Evolutionary conservation across 352 stramenopile genomes (phyloP).

Genomic region (Globisporangium carolinianum): DNA sequence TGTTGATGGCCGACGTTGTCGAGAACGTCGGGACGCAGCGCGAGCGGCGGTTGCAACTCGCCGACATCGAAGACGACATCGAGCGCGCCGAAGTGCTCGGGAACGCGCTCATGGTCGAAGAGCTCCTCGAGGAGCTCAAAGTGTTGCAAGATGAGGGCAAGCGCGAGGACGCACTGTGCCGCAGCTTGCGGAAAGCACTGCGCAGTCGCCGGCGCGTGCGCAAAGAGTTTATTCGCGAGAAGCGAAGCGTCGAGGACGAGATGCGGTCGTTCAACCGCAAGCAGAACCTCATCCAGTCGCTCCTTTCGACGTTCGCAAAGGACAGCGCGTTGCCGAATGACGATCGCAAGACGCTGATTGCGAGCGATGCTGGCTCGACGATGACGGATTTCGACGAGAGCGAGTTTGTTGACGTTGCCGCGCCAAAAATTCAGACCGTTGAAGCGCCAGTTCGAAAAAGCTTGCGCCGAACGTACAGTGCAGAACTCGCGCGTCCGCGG

Average conservation of each 20-base stretch:
- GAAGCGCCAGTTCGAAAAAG: neutral
- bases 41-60: conserved; percentile 33
- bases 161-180: conserved; percentile 34
- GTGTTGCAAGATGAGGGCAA: conserved; percentile 40
- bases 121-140: conserved; percentile 40
- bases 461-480: neutral
- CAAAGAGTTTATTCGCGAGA: conserved; percentile 26
- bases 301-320: conserved; percentile 40
- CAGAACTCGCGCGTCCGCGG: neutral
- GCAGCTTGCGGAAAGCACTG: conserved; percentile 39
- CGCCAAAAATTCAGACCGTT: no score
- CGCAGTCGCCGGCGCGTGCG: conserved; percentile 28
- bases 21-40: conserved; percentile 47
- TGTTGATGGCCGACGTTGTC: conserved; percentile 37
- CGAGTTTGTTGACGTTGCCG: neutral
- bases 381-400: conserved; percentile 20
- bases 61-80: conserved; percentile 45
- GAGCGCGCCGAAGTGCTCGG: conserved; percentile 46
- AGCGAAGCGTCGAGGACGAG: conserved; percentile 29
- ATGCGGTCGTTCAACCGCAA: conserved; percentile 42
- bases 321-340: conserved; percentile 9
- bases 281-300: conserved; percentile 53
- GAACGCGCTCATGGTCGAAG: conserved; percentile 36
- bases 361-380: conserved; percentile 30
- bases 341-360: conserved; percentile 21